These are phyloP conservation scores for Laguncularia racemosa DNA, from an alignment of 345 rosid genomes.

Conservation along the genomic window DNA sequence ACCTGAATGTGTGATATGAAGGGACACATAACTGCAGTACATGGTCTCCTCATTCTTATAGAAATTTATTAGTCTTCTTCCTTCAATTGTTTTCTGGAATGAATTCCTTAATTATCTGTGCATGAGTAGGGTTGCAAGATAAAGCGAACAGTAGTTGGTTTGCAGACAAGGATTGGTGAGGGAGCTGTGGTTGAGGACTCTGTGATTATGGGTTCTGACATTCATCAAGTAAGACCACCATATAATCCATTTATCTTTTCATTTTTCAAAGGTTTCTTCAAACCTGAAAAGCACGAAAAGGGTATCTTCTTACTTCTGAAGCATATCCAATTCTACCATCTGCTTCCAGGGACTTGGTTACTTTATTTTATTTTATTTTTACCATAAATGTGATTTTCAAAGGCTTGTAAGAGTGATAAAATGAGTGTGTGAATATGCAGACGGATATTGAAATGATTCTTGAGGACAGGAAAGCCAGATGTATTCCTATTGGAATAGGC, in stretches of 20 bases:
- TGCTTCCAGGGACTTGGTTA: background rate
- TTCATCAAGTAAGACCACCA: constrained; percentile 47
- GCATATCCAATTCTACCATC: background rate
- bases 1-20: too few relatives aligned
- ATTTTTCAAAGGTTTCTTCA: background rate
- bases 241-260: too few relatives aligned
- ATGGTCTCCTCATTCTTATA: background rate
- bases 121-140: constrained; percentile 66
- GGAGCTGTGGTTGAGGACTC: constrained; percentile 62
- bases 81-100: background rate
- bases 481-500: constrained; percentile 59
- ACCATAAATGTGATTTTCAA: background rate
- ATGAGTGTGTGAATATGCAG: constrained; percentile 6
- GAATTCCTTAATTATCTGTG: constrained; percentile 1
- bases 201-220: constrained; percentile 66
- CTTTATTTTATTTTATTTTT: too few relatives aligned
- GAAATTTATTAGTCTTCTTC: background rate
- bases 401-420: background rate
- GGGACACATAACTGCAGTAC: too few relatives aligned
- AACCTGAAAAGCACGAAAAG: too few relatives aligned
- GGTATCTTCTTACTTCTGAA: background rate
- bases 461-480: constrained; percentile 8
- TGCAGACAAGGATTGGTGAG: constrained; percentile 61
- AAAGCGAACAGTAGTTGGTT: constrained; percentile 67
- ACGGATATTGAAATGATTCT: constrained; percentile 18